phyloP scores from a whole-genome alignment of 2,329 filamentous ascomycete genomes.

The Trematosphaeria pertusa region DNA sequence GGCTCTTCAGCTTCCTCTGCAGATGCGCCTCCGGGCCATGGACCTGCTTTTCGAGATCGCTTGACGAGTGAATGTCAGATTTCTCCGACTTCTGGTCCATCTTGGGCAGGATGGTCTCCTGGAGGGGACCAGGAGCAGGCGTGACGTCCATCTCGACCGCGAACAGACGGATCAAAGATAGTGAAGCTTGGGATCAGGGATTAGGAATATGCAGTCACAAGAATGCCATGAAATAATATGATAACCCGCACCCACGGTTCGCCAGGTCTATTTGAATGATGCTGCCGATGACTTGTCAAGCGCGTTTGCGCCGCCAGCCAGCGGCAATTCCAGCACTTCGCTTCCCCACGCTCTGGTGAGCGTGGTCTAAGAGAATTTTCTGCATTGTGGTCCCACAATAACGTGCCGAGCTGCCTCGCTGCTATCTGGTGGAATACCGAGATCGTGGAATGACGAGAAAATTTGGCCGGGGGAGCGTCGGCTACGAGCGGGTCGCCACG shows the following conservation, averaged over 20 bases:
- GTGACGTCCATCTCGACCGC: slow-evolving; percentile 28
- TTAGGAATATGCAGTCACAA: too few relatives aligned
- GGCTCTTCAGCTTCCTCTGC: slow-evolving; percentile 45
- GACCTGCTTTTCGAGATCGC: slow-evolving; percentile 47
- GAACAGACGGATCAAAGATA: slow-evolving; percentile 5
- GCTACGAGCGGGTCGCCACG: slow-evolving; percentile 31
- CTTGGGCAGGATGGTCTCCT: slow-evolving; percentile 35
- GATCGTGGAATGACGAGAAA: slow-evolving; percentile 31
- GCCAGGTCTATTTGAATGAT: slow-evolving; percentile 10
- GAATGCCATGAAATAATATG: too few relatives aligned
- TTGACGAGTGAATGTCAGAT: slow-evolving; percentile 34
- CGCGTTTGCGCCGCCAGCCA: slow-evolving; percentile 9
- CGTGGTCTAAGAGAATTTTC: slow-evolving; percentile 38
- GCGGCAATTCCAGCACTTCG: slow-evolving; percentile 23
- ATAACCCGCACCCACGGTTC: not conserved
- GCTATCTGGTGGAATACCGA: slow-evolving; percentile 3
- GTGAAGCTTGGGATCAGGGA: too few relatives aligned
- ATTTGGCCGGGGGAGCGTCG: slow-evolving; percentile 29
- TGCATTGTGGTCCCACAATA: slow-evolving; percentile 36
- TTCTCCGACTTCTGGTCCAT: slow-evolving; percentile 40
- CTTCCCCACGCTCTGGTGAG: slow-evolving; percentile 34
- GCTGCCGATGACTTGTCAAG: slow-evolving; percentile 5
- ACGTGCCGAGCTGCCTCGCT: slow-evolving; percentile 6
- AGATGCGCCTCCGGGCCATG: slow-evolving; percentile 33
- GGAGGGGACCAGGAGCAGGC: slow-evolving; percentile 9